Evolutionary conservation across 1,284 basidiomycete genomes (phyloP).

Genomic region (Leccinum angustisporum): DNA sequence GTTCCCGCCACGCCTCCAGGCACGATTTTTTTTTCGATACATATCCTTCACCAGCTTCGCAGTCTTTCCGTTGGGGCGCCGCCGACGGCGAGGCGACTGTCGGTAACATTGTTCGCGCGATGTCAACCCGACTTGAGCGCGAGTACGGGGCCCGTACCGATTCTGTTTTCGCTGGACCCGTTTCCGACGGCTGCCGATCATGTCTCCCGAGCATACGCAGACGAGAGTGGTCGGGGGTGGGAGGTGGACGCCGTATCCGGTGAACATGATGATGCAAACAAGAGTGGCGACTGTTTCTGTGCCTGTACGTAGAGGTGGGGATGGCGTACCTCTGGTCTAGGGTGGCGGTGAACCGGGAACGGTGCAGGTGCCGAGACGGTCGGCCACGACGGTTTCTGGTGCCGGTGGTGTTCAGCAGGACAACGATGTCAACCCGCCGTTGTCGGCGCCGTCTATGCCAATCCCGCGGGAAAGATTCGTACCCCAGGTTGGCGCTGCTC

Average conservation of each 20-base stretch:
- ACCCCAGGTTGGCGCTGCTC: constrained; percentile 47
- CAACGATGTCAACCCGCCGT: background rate
- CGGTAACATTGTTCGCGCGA: constrained; percentile 63
- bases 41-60: constrained; percentile 7
- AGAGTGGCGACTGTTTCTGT: constrained; percentile 35
- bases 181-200: constrained; percentile 33
- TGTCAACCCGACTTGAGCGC: constrained; percentile 53
- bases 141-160: constrained; percentile 61
- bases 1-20: constrained; percentile 19
- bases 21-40: constrained; percentile 14
- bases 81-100: constrained; percentile 22
- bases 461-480: constrained; percentile 64
- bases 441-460: constrained; percentile 13
- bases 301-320: constrained; percentile 27
- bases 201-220: background rate
- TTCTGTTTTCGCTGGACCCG: constrained; percentile 63
- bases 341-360: background rate
- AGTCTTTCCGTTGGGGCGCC: constrained; percentile 6
- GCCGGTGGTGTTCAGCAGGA: background rate
- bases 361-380: constrained; percentile 19
- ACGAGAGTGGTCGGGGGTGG: background rate
- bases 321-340: background rate
- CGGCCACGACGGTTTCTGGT: background rate
- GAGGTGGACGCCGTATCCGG: background rate
- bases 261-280: constrained; percentile 15